phyloP scores from a whole-genome alignment of 805 yeast genomes.

The Nakazawaea molendinolei region DNA sequence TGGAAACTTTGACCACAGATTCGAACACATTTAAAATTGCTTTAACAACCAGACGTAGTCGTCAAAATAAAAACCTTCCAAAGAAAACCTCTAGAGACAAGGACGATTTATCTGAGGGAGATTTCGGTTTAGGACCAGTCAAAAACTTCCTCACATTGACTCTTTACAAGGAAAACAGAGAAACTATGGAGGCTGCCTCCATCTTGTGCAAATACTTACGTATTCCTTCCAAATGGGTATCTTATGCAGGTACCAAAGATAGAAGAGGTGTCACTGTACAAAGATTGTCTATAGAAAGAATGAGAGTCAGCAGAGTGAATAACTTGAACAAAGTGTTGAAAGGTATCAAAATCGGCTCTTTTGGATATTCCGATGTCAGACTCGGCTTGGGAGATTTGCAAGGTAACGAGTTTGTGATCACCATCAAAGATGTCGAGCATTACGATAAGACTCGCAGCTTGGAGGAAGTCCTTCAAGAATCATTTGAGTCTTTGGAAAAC shows the following conservation, averaged over 20 bases:
- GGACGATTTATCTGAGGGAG: constrained; percentile 29
- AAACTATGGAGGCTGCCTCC: constrained; percentile 91
- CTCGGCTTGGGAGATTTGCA: constrained; percentile 74
- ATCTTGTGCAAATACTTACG: constrained; percentile 66
- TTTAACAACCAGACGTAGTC: constrained; percentile 32
- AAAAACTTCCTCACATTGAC: constrained; percentile 69
- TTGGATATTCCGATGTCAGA: constrained; percentile 53
- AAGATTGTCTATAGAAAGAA: constrained; percentile 58
- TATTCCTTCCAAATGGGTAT: constrained; percentile 60
- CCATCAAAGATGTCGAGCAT: constrained; percentile 65
- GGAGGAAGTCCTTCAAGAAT: constrained; percentile 39
- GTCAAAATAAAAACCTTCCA: constrained; percentile 2
- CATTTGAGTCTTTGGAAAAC: constrained; percentile 50
- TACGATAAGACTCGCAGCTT: constrained; percentile 27
- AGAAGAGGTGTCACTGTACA: constrained; percentile 95
- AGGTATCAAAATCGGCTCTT: constrained; percentile 78
- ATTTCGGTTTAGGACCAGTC: constrained; percentile 68
- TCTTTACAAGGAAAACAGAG: constrained; percentile 90
- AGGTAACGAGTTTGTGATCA: constrained; percentile 87
- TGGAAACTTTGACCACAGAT: constrained; percentile 76
- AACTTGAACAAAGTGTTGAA: constrained; percentile 69
- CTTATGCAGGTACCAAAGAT: constrained; percentile 95
- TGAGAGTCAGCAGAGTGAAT: constrained; percentile 68
- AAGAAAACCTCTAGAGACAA: constrained; percentile 26
- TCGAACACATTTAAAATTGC: constrained; percentile 61